These are phyloP conservation scores for Epichloe amarillans DNA, from an alignment of 2,329 filamentous ascomycete species.

Conservation along the genomic window DNA sequence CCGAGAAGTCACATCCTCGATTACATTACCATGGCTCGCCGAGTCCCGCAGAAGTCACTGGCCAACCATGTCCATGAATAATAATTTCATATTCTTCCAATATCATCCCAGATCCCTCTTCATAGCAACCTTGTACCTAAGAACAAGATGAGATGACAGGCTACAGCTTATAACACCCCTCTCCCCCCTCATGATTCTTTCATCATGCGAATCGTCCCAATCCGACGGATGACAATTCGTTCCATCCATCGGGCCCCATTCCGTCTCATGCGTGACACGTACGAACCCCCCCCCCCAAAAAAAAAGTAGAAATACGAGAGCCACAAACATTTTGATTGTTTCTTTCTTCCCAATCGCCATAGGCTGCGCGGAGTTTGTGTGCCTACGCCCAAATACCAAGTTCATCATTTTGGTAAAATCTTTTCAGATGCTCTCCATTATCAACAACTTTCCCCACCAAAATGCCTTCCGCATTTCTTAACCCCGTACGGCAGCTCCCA, in stretches of 20 bases:
- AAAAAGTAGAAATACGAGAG: background rate
- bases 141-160: background rate
- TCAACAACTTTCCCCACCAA: background rate
- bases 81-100: background rate
- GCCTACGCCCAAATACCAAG: slow-evolving; percentile 3
- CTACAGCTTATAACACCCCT: background rate
- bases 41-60: background rate
- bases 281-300: background rate
- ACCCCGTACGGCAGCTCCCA: slow-evolving; percentile 55
- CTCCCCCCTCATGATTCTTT: background rate
- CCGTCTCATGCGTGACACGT: background rate
- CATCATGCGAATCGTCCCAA: background rate
- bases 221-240: background rate
- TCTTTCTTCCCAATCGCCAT: background rate
- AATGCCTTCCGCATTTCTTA: slow-evolving; percentile 18
- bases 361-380: slow-evolving; percentile 1
- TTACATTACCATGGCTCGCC: too few relatives aligned
- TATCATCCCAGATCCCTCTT: background rate
- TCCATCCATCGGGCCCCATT: background rate
- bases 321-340: background rate
- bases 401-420: background rate
- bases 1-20: too few relatives aligned
- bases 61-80: background rate
- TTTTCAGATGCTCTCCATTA: background rate
- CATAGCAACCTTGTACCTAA: background rate